Conservation (phyloP, 352 stramenopile genomes). For the Plasmopara muralis region DNA sequence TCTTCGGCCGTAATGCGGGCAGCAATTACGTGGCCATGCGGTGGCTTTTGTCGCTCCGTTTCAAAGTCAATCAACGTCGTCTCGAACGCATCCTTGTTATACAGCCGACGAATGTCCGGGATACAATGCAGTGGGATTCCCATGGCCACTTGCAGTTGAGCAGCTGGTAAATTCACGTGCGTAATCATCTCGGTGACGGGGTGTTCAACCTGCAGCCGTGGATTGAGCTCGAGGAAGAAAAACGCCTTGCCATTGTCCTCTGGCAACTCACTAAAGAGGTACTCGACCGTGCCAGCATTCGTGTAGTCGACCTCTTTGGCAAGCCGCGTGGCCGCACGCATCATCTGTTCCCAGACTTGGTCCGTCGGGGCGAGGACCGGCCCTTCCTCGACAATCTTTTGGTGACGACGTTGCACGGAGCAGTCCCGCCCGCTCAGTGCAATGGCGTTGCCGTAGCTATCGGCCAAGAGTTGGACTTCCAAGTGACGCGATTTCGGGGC, state of each 20-base stretch:
- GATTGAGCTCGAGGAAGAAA: conserved; percentile 99
- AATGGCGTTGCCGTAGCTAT: conserved; percentile 98
- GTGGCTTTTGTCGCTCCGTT: conserved; percentile 63
- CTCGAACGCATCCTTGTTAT: conserved; percentile 92
- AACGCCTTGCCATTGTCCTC: conserved; percentile 92
- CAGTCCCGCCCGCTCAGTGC: conserved; percentile 99
- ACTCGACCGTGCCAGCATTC: conserved; percentile 99
- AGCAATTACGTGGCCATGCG: conserved; percentile 96
- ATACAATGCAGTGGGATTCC: conserved; percentile 98
- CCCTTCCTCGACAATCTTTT: conserved; percentile 99
- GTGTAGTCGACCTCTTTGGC: conserved; percentile 98
- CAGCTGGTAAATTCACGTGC: conserved; percentile 94
- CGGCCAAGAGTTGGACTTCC: conserved; percentile 98
- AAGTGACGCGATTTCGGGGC: conserved; percentile 95
- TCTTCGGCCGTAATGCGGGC: conserved; percentile 99
- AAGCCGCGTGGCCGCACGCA: conserved; percentile 94
- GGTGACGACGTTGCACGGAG: conserved; percentile 98
- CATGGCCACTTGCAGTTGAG: conserved; percentile 98
- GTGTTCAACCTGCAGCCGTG: conserved; percentile 98
- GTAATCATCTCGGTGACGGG: conserved; percentile 99
- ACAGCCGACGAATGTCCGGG: conserved; percentile 96
- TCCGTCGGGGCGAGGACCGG: conserved; percentile 90
- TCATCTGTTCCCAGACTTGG: conserved; percentile 97
- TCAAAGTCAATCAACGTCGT: conserved; percentile 96
- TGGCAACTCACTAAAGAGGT: conserved; percentile 95